phyloP scores from a whole-genome alignment of 1,139 yeast species.

The Barnettozyma hawaiiensis region DNA sequence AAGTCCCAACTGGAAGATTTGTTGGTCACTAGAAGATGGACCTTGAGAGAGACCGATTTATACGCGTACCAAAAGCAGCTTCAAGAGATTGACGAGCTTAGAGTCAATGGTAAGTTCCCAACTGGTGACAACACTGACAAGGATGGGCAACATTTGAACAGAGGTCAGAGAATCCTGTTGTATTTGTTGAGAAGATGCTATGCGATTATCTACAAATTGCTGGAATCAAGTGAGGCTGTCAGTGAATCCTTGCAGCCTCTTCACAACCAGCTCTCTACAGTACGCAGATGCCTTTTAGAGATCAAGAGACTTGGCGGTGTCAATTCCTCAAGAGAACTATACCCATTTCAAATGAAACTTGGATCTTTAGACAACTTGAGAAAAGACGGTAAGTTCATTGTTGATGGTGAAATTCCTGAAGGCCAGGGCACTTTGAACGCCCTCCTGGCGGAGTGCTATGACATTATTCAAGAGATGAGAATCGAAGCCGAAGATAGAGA shows the following conservation, averaged over 20 bases:
- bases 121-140: slow-evolving; percentile 8
- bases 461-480: slow-evolving; percentile 82
- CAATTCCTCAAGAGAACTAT: slow-evolving; percentile 77
- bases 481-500: slow-evolving; percentile 58
- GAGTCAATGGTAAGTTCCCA: slow-evolving; percentile 55
- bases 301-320: slow-evolving; percentile 91
- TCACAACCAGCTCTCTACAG: slow-evolving; percentile 88
- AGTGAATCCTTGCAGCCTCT: slow-evolving; percentile 88
- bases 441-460: slow-evolving; percentile 88
- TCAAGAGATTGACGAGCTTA: slow-evolving; percentile 63
- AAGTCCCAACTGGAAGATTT: slow-evolving; percentile 74
- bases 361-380: slow-evolving; percentile 84
- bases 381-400: slow-evolving; percentile 84
- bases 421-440: slow-evolving; percentile 95
- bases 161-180: slow-evolving; percentile 63
- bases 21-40: slow-evolving; percentile 92
- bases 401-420: slow-evolving; percentile 85
- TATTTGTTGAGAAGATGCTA: slow-evolving; percentile 85
- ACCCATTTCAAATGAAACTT: slow-evolving; percentile 91
- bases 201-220: slow-evolving; percentile 77
- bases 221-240: slow-evolving; percentile 92
- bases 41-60: slow-evolving; percentile 89
- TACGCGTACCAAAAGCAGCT: slow-evolving; percentile 73
- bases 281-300: slow-evolving; percentile 81
- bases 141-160: slow-evolving; percentile 15